Percentiles rank a stretch among this genome's conserved stretches.
These are phyloP conservation scores for Dioszegia hungarica DNA, from an alignment of 768 basidiomycete species.

Conservation along the genomic window DNA sequence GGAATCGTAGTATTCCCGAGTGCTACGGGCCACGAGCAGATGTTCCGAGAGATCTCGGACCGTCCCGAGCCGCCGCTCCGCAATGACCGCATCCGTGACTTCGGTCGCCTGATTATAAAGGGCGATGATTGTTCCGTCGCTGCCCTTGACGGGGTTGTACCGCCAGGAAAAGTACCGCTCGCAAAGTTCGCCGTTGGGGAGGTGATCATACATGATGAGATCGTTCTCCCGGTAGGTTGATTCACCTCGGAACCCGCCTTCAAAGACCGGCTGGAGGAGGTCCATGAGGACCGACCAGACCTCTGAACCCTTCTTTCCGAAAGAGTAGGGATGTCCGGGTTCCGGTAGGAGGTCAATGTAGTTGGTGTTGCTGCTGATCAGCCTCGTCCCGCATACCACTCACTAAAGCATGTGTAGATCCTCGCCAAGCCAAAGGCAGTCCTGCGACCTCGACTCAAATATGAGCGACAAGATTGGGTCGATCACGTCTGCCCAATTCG, in stretches of 20 bases:
- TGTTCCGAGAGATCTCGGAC: slow-evolving; percentile 33
- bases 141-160: slow-evolving; percentile 29
- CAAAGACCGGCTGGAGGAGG: slow-evolving; percentile 18
- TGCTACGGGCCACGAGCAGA: slow-evolving; percentile 19
- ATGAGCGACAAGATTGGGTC: slow-evolving; percentile 29
- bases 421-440: slow-evolving; percentile 33
- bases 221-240: slow-evolving; percentile 26
- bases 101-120: slow-evolving; percentile 36
- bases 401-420: slow-evolving; percentile 33
- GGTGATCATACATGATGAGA: slow-evolving; percentile 16
- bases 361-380: slow-evolving; percentile 21
- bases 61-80: slow-evolving; percentile 23
- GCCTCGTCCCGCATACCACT: not conserved
- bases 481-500: slow-evolving; percentile 22
- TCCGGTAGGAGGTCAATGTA: slow-evolving; percentile 15
- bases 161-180: slow-evolving; percentile 38
- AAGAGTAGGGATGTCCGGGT: slow-evolving; percentile 25
- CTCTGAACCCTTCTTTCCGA: slow-evolving; percentile 25
- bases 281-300: slow-evolving; percentile 30
- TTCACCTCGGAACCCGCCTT: slow-evolving; percentile 11
- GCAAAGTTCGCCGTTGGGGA: slow-evolving; percentile 14
- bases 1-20: slow-evolving; percentile 26
- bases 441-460: slow-evolving; percentile 24
- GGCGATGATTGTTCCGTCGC: slow-evolving; percentile 24
- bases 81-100: slow-evolving; percentile 27